Evolutionary conservation across 192 early-diverging fungal genomes (phyloP).

Genomic region (Ambispora gerdemannii): DNA sequence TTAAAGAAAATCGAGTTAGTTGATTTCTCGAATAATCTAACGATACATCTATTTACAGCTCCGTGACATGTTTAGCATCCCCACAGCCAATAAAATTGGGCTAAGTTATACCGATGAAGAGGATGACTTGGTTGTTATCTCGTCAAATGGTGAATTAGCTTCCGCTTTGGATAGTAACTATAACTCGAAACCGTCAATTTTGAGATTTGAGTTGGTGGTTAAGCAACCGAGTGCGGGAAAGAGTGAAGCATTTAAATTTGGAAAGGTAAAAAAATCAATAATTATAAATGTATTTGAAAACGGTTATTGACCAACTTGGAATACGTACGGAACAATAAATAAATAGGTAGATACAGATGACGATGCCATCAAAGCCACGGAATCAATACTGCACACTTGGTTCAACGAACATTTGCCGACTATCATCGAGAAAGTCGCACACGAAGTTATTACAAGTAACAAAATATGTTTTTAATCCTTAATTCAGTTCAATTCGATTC

Average conservation of each 20-base stretch:
- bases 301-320: no score
- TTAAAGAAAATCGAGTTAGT: not conserved
- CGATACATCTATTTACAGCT: not conserved
- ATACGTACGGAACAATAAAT: no score
- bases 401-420: not conserved
- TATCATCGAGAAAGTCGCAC: not conserved
- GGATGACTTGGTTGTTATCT: not conserved
- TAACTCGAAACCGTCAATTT: not conserved
- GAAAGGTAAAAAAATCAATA: not conserved
- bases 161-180: no score
- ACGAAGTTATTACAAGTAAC: not conserved
- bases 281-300: no score
- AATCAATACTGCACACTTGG: not conserved
- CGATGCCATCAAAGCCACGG: not conserved
- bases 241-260: not conserved
- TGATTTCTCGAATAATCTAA: no score
- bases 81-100: not conserved
- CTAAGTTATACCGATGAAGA: not conserved
- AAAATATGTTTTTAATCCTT: no score
- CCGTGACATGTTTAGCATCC: not conserved
- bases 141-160: not conserved
- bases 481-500: no score
- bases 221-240: not conserved
- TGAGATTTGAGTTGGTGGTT: not conserved
- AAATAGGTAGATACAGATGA: not conserved